Percentiles rank a stretch among this genome's conserved stretches.
Evolutionary conservation across 2,329 filamentous ascomycete genomes (phyloP).

Genomic region (Atkinsonella hypoxylon): DNA sequence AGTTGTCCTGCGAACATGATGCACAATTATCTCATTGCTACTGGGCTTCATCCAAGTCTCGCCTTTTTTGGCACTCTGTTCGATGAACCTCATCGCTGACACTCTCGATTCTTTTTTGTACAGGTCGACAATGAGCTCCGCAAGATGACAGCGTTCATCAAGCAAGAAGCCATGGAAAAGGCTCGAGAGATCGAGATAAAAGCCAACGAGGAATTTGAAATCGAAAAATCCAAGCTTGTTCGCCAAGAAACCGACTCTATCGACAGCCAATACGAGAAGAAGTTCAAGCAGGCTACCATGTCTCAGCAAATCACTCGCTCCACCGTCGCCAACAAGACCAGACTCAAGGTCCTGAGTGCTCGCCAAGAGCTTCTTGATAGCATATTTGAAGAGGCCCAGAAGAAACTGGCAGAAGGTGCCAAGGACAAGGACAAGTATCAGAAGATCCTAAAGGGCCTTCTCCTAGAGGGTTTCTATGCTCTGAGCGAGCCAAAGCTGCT

Average conservation of each 20-base stretch:
- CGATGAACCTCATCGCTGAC: neutral
- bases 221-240: slow-evolving; percentile 97
- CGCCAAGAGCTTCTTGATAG: slow-evolving; percentile 84
- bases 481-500: slow-evolving; percentile 68
- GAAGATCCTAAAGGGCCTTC: slow-evolving; percentile 61
- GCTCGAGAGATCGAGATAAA: slow-evolving; percentile 96
- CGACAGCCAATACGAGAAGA: slow-evolving; percentile 90
- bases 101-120: neutral
- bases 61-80: neutral
- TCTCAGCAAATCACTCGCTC: slow-evolving; percentile 97
- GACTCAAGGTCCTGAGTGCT: slow-evolving; percentile 75
- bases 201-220: slow-evolving; percentile 97
- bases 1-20: slow-evolving; percentile 9
- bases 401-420: slow-evolving; percentile 52
- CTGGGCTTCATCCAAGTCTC: neutral
- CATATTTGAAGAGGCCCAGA: slow-evolving; percentile 72
- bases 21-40: slow-evolving; percentile 8
- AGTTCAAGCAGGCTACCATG: slow-evolving; percentile 98
- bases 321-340: slow-evolving; percentile 90
- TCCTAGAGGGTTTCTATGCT: slow-evolving; percentile 84
- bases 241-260: slow-evolving; percentile 89
- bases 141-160: slow-evolving; percentile 99
- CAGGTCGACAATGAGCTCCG: slow-evolving; percentile 96
- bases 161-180: slow-evolving; percentile 95
- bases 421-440: slow-evolving; percentile 67